Conservation (phyloP, 2,329 filamentous ascomycete genomes). For the Colletotrichum sojae region DNA sequence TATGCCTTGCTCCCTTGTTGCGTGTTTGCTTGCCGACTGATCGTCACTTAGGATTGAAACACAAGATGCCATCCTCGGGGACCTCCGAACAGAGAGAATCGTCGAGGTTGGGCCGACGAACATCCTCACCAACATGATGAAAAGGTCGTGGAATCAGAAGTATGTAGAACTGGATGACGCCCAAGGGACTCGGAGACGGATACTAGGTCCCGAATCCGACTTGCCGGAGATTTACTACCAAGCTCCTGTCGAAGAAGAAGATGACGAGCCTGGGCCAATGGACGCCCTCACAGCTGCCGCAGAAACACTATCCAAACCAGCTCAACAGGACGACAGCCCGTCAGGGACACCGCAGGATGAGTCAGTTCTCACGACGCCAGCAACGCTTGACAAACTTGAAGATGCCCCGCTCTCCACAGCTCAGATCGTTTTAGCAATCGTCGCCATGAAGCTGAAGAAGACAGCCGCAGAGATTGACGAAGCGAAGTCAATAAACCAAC, state of each 20-base stretch:
- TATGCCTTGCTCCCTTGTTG: neutral
- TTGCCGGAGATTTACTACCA: slow-evolving; percentile 99
- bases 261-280: neutral
- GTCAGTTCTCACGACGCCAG: neutral
- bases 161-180: slow-evolving; percentile 98
- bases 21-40: neutral
- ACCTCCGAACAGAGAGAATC: slow-evolving; percentile 95
- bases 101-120: slow-evolving; percentile 97
- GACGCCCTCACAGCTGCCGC: neutral
- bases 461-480: slow-evolving; percentile 87
- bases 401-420: slow-evolving; percentile 90
- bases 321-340: neutral
- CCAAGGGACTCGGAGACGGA: slow-evolving; percentile 94
- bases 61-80: slow-evolving; percentile 97
- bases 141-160: slow-evolving; percentile 92
- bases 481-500: slow-evolving; percentile 96
- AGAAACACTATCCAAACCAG: neutral
- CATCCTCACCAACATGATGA: slow-evolving; percentile 97
- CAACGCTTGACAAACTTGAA: slow-evolving; percentile 76
- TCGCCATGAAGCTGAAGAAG: slow-evolving; percentile 99
- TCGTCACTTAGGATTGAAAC: slow-evolving; percentile 81
- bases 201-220: slow-evolving; percentile 99
- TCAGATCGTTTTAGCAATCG: slow-evolving; percentile 87
- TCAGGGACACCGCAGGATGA: neutral
- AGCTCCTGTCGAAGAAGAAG: slow-evolving; percentile 78